Percentiles rank a stretch among this genome's conserved stretches.
phyloP scores from a whole-genome alignment of 2,329 filamentous ascomycete species.

The Cercospora citrullina region DNA sequence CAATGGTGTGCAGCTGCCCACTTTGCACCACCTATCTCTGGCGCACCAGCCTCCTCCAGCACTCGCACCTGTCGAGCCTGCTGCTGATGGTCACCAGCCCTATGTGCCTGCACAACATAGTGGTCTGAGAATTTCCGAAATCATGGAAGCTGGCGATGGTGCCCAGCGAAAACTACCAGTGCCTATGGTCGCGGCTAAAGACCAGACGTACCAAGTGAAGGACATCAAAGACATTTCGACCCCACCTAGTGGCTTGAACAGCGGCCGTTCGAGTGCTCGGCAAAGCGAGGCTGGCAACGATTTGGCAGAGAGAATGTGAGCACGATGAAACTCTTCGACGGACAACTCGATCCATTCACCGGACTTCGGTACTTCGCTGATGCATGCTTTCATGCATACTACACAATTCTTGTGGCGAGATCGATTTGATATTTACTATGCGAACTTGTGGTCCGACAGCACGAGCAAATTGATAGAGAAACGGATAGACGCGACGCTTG shows the following conservation, averaged over 20 bases:
- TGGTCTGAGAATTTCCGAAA: constrained; percentile 84
- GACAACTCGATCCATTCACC: neutral
- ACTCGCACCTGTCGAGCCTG: constrained; percentile 69
- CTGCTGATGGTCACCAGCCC: constrained; percentile 60
- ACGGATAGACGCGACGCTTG: constrained; percentile 3
- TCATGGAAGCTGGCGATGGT: constrained; percentile 85
- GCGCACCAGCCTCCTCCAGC: constrained; percentile 60
- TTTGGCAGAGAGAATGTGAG: constrained; percentile 33
- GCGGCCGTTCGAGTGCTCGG: constrained; percentile 45
- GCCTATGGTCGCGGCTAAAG: constrained; percentile 68
- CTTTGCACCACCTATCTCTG: constrained; percentile 72
- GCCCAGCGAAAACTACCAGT: constrained; percentile 88
- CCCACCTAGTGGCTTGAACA: constrained; percentile 68
- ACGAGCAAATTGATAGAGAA: constrained; percentile 7
- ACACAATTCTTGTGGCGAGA: neutral
- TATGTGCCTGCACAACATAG: constrained; percentile 58
- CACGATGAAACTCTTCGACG: neutral
- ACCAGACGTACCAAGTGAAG: constrained; percentile 56
- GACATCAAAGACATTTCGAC: constrained; percentile 65
- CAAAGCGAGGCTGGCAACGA: constrained; percentile 39
- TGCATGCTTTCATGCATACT: neutral
- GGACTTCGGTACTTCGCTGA: neutral
- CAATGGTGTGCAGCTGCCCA: constrained; percentile 77
- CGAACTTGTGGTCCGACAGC: constrained; percentile 11
- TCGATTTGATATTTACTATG: neutral